phyloP scores from a whole-genome alignment of 306 rosid species.

The Pyrus bretschneideri region DNA sequence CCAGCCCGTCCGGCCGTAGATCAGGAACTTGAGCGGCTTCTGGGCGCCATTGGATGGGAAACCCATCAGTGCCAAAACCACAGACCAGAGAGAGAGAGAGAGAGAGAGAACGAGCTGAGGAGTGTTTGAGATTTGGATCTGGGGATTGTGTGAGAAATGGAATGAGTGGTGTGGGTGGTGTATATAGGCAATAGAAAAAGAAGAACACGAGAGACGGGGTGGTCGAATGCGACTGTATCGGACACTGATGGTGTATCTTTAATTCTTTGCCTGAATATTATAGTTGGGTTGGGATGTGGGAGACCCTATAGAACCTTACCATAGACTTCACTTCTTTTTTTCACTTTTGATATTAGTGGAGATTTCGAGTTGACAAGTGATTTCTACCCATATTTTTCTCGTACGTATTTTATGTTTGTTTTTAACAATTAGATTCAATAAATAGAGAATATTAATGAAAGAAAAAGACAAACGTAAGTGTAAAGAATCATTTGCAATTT shows the following conservation, averaged over 20 bases:
- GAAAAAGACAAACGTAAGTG: no score
- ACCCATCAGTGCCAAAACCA: conserved; percentile 39
- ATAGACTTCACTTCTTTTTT: neutral
- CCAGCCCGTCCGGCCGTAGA: conserved; percentile 85
- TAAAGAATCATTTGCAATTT: no score
- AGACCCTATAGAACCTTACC: neutral
- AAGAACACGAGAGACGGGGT: neutral
- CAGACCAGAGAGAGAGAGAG: neutral
- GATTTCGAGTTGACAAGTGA: no score
- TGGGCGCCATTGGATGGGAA: conserved; percentile 42
- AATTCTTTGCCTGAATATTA: neutral
- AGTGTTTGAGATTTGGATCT: conserved; percentile 10
- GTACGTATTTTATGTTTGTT: neutral
- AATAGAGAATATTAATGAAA: no score
- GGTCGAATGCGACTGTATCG: neutral
- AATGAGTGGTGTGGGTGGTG: neutral
- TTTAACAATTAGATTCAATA: no score
- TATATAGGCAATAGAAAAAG: neutral
- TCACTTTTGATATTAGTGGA: no score
- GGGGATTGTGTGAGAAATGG: neutral
- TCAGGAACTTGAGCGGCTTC: conserved; percentile 51
- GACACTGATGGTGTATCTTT: neutral
- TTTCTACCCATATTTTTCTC: no score
- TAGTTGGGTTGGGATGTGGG: neutral
- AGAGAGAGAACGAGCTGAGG: neutral